Evolutionary conservation across 176 grass and related monocot genomes (phyloP).

Genomic region (Tuctoria greenei): DNA sequence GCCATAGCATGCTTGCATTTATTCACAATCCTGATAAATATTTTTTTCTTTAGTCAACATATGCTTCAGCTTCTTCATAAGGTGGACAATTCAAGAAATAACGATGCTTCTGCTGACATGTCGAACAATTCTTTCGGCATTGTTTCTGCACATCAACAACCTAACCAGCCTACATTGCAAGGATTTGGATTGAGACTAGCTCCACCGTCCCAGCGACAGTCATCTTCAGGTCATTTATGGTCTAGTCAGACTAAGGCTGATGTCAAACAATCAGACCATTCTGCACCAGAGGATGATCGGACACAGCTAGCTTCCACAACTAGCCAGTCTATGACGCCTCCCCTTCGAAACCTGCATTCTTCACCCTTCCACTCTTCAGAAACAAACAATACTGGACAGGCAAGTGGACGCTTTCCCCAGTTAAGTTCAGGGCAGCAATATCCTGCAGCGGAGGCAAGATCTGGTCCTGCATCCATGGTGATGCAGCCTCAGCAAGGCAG

Average conservation of each 20-base stretch:
- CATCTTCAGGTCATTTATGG: slow-evolving; percentile 46
- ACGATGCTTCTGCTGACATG: slow-evolving; percentile 42
- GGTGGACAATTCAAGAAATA: slow-evolving; percentile 69
- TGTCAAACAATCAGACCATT: slow-evolving; percentile 53
- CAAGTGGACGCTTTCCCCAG: slow-evolving; percentile 43
- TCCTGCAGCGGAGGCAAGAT: slow-evolving; percentile 47
- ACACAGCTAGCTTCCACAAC: slow-evolving; percentile 48
- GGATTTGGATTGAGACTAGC: slow-evolving; percentile 72
- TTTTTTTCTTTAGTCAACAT: slow-evolving; percentile 72
- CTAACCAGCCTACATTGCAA: slow-evolving; percentile 63
- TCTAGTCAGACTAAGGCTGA: slow-evolving; percentile 51
- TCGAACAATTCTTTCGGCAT: slow-evolving; percentile 41
- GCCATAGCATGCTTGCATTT: slow-evolving; percentile 52
- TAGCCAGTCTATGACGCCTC: slow-evolving; percentile 37
- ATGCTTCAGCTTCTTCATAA: slow-evolving; percentile 96
- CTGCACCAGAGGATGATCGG: slow-evolving; percentile 41
- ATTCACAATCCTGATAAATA: slow-evolving; percentile 46
- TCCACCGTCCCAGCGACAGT: slow-evolving; percentile 68
- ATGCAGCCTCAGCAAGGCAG: slow-evolving; percentile 55
- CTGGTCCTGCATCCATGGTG: slow-evolving; percentile 39
- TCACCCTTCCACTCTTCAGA: slow-evolving; percentile 45
- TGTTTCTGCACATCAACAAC: slow-evolving; percentile 58
- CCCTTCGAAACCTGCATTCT: slow-evolving; percentile 45
- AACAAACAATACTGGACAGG: slow-evolving; percentile 45
- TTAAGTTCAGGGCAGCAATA: slow-evolving; percentile 51